A percentile compares a stretch with the other conserved stretches of the same genome.
phyloP scores from a whole-genome alignment of 306 rosid species.

The Trifolium pratense region DNA sequence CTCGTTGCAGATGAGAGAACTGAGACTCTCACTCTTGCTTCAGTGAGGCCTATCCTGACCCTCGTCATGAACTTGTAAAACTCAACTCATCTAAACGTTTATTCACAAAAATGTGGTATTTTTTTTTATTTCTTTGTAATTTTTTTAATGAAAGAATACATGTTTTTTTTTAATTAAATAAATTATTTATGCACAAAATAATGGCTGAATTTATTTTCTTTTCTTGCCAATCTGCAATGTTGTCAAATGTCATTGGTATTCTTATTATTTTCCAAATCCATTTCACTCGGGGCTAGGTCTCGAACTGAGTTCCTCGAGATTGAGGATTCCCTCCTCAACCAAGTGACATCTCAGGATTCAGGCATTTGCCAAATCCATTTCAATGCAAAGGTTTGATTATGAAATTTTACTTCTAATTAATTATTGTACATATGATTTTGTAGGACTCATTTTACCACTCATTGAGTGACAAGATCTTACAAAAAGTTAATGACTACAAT shows the following conservation, averaged over 20 bases:
- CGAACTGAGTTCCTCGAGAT: too few relatives aligned
- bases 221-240: background rate
- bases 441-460: slow-evolving; percentile 86
- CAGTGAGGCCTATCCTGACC: background rate
- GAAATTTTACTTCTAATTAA: background rate
- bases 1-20: background rate
- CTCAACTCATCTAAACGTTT: background rate
- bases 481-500: slow-evolving; percentile 70
- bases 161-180: background rate
- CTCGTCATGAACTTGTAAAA: background rate
- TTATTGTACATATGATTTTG: background rate
- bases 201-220: background rate
- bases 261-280: background rate
- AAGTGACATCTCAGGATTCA: too few relatives aligned
- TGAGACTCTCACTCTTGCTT: too few relatives aligned
- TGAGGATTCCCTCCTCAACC: too few relatives aligned
- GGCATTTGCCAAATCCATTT: background rate
- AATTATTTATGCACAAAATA: background rate
- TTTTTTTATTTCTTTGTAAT: background rate
- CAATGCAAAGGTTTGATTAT: background rate
- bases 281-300: too few relatives aligned
- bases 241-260: too few relatives aligned
- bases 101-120: background rate
- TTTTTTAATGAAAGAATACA: background rate
- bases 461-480: slow-evolving; percentile 52